These are phyloP conservation scores for Fusarium robinianum DNA, from an alignment of 2,329 filamentous ascomycete genomes.

Conservation along the genomic window DNA sequence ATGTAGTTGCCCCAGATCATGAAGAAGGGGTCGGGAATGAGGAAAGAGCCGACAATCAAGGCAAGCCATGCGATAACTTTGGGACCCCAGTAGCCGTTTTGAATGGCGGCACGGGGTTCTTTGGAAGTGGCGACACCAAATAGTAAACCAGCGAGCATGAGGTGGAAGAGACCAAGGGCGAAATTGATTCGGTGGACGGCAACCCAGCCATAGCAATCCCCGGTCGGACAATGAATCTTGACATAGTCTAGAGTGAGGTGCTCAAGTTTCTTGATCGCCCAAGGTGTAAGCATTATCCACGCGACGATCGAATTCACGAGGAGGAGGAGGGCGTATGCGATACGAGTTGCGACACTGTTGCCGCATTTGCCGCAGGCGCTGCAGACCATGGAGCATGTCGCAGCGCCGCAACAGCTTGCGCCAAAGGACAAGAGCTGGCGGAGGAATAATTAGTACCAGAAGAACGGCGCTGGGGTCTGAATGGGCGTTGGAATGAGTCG, in stretches of 20 bases:
- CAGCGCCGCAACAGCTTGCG: conserved; percentile 93
- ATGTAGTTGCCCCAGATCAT: conserved; percentile 96
- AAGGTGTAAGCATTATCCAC: conserved; percentile 99
- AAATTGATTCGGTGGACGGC: conserved; percentile 98
- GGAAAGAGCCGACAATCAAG: conserved; percentile 87
- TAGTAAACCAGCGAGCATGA: conserved; percentile 81
- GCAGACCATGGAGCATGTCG: conserved; percentile 94
- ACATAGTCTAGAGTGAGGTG: conserved; percentile 93
- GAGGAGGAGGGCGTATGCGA: conserved; percentile 92
- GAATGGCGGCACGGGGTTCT: conserved; percentile 82
- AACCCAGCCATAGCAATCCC: conserved; percentile 92
- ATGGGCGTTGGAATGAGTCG: conserved; percentile 1
- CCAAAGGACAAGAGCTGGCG: conserved; percentile 73
- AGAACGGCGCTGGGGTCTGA: background rate
- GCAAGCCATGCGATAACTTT: conserved; percentile 90
- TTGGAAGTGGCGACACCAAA: conserved; percentile 86
- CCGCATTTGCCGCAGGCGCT: conserved; percentile 96
- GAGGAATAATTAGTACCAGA: conserved; percentile 14
- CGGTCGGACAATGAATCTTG: conserved; percentile 88
- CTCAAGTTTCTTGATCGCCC: conserved; percentile 95
- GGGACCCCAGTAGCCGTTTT: conserved; percentile 99
- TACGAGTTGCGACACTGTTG: conserved; percentile 95
- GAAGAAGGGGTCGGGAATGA: conserved; percentile 95
- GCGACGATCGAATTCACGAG: conserved; percentile 95
- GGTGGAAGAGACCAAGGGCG: conserved; percentile 90